Evolutionary conservation across 257 asterid genomes (phyloP), one percentile per base, ranked within the genome.

Genomic region (Lavandula angustifolia): DNA sequence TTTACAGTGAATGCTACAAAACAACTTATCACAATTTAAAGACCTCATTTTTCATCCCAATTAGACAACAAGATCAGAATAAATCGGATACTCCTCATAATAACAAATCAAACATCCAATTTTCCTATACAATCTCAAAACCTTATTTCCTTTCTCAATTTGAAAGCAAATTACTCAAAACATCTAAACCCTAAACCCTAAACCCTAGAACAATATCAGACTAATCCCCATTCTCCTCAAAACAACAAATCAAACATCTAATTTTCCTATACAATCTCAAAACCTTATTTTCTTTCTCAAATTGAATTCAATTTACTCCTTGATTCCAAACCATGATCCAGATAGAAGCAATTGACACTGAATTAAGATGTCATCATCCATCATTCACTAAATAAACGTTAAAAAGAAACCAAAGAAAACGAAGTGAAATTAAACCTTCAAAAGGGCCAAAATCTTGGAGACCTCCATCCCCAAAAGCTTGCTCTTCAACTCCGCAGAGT

Each of bases 391-490:
- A 50, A 37, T 43, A 35, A 64, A 34, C 57, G 63, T 8, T 41
- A 22, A 14, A 42, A 62, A 41, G 27, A 54, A 38, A 43, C 49
- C 12, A 32, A 42, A 17, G 4, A 27, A 38, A 58, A 6, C 13
- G 54, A 44, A 54, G 60, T 3, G n/a, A 67, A 9, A 52, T 7
- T 44, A 22, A 49, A 92, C 99, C 97, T 94, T 83, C 14, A 94
- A 75, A 57, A 90, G 79, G 66, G 87, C 73, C 78, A 94, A 79
- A 80, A 94, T 78, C 78, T 78, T 84, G 63, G 92, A 70, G 10
- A 87, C 96, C 60, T 77, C 85, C 73, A 75, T 69, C 13, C 84
- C 84, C 60, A 85, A 62, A 69, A 94, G 81, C 74, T 76, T 80
- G 71, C 53, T 63, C 81, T 83, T 87, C 80, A 87, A 34, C 48